These are phyloP conservation scores for Hygrophorus russula DNA, from an alignment of 768 basidiomycete species.

Conservation along the genomic window DNA sequence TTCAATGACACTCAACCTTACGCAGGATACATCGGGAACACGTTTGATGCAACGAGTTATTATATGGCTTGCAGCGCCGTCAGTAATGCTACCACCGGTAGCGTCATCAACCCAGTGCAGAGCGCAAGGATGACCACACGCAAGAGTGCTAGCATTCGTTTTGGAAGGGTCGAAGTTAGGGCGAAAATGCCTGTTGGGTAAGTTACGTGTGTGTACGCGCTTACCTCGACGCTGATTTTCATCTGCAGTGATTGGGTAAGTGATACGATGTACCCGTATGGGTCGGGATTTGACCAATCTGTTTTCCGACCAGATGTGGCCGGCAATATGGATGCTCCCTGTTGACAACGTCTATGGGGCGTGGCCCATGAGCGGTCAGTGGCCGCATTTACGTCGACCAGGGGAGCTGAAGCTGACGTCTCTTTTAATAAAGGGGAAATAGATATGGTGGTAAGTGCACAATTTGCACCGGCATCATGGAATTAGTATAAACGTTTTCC, in stretches of 20 bases:
- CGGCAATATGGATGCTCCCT: conserved; percentile 59
- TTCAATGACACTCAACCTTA: background rate
- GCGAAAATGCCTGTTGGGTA: conserved; percentile 51
- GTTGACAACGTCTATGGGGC: conserved; percentile 49
- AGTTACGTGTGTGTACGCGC: conserved; percentile 26
- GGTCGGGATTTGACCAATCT: too few relatives aligned
- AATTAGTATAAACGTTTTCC: too few relatives aligned
- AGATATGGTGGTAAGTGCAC: conserved; percentile 41
- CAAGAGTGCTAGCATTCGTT: conserved; percentile 44
- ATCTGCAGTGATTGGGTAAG: conserved; percentile 45
- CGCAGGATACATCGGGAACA: conserved; percentile 4
- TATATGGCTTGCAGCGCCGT: conserved; percentile 24
- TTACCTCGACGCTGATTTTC: conserved; percentile 20
- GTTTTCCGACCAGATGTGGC: background rate
- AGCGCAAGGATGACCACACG: conserved; percentile 64
- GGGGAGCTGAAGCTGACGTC: conserved; percentile 25
- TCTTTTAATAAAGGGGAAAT: conserved; percentile 32
- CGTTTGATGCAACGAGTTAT: conserved; percentile 14
- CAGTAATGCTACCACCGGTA: conserved; percentile 24
- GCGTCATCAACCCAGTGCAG: conserved; percentile 66
- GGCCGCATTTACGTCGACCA: background rate
- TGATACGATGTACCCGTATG: conserved; percentile 61
- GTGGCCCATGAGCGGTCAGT: conserved; percentile 46
- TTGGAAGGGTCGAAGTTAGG: conserved; percentile 49
- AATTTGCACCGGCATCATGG: too few relatives aligned